Evolutionary conservation across 176 grass and related monocot genomes (phyloP).

Genomic region (Ananas comosus): DNA sequence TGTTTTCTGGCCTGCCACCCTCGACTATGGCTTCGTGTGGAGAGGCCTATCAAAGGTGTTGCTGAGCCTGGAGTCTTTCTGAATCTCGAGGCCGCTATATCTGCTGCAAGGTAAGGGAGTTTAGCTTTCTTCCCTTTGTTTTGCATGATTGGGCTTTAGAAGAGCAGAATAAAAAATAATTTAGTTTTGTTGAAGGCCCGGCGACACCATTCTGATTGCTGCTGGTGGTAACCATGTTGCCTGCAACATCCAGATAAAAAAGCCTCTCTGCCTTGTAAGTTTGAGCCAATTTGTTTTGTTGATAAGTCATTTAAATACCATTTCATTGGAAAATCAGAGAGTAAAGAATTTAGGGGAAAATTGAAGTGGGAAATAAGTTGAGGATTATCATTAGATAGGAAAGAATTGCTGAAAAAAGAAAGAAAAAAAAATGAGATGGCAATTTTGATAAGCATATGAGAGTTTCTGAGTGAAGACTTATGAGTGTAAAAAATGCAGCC

Average conservation of each 20-base stretch:
- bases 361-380: no score
- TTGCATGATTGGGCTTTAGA: neutral
- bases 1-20: constrained; percentile 78
- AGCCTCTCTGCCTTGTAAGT: constrained; percentile 96
- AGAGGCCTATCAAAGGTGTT: constrained; percentile 57
- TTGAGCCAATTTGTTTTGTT: constrained; percentile 12
- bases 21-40: constrained; percentile 80
- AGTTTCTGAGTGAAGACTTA: no score
- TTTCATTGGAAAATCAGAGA: neutral
- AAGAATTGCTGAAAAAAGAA: no score
- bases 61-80: constrained; percentile 72
- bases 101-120: constrained; percentile 67
- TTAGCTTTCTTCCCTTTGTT: neutral
- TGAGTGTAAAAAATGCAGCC: no score
- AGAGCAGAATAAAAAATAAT: constrained; percentile 12
- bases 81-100: constrained; percentile 66
- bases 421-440: no score
- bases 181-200: constrained; percentile 55
- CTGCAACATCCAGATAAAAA: constrained; percentile 89
- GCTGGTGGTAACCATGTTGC: constrained; percentile 58
- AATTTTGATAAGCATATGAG: no score
- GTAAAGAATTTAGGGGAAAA: neutral
- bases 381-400: no score
- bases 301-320: neutral
- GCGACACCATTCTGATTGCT: constrained; percentile 90